Evolutionary conservation across 106 monocot genomes (phyloP).

Genomic region (Dactylorhiza incarnata): DNA sequence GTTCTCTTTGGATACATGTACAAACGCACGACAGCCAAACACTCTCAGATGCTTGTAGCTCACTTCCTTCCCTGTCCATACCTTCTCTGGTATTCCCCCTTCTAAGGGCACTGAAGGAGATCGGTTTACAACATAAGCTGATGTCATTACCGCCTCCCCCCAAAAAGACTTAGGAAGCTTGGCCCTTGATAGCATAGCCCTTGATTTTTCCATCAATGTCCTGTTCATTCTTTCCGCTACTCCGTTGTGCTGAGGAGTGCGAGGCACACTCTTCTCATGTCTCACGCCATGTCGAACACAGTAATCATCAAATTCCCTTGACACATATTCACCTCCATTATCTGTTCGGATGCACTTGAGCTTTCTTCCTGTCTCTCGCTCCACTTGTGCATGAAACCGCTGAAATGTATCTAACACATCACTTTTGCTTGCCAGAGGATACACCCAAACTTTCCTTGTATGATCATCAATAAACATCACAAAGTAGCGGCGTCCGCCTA

Average conservation of each 20-base stretch:
- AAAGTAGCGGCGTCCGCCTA: slow-evolving; percentile 6
- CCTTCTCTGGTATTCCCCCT: not conserved
- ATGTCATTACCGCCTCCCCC: not conserved
- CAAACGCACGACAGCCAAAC: not conserved
- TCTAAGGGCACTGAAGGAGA: not conserved
- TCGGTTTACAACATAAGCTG: not conserved
- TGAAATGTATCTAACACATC: slow-evolving; percentile 6
- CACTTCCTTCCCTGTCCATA: slow-evolving; percentile 3
- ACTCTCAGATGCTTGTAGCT: not conserved
- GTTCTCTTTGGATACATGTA: not conserved
- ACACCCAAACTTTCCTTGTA: not conserved
- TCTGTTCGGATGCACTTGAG: slow-evolving; percentile 4
- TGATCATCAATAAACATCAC: not conserved
- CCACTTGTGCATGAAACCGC: not conserved
- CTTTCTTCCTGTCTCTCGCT: slow-evolving; percentile 5
- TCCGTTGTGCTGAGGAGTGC: not conserved
- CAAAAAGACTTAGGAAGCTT: not conserved
- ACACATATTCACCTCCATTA: slow-evolving; percentile 9
- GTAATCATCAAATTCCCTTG: not conserved
- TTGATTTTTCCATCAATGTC: not conserved
- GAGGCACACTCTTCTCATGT: not conserved
- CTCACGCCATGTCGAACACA: not conserved
- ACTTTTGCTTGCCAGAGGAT: not conserved
- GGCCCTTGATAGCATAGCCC: not conserved
- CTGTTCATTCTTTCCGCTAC: not conserved